Conservation (phyloP, 768 basidiomycete genomes). For the Lactifluus piperatus region DNA sequence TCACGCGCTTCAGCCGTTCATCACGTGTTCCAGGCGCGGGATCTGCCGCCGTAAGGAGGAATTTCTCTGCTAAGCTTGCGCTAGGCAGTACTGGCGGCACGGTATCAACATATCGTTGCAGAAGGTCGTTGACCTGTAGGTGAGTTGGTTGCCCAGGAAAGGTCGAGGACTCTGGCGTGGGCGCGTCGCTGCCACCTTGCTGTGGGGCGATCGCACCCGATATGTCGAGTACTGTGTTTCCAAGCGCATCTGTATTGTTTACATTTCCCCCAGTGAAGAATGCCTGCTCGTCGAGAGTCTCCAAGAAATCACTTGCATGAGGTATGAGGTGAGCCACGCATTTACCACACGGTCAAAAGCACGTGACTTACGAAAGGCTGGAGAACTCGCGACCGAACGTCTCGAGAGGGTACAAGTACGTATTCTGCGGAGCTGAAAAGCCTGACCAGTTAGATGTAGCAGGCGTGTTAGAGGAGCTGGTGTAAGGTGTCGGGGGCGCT, state of each 20-base stretch:
- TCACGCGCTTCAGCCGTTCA: constrained; percentile 84
- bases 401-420: constrained; percentile 65
- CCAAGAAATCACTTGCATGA: constrained; percentile 68
- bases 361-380: constrained; percentile 54
- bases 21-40: constrained; percentile 87
- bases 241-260: constrained; percentile 41
- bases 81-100: constrained; percentile 53
- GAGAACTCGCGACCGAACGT: constrained; percentile 77
- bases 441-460: constrained; percentile 42
- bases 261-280: constrained; percentile 56
- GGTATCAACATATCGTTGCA: constrained; percentile 31
- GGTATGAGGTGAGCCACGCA: neutral
- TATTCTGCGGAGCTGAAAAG: constrained; percentile 36
- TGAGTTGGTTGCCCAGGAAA: constrained; percentile 19
- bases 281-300: constrained; percentile 76
- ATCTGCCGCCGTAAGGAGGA: constrained; percentile 89
- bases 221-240: constrained; percentile 23
- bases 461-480: neutral
- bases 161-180: constrained; percentile 18
- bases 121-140: constrained; percentile 10
- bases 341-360: neutral
- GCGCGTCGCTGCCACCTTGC: neutral
- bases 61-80: constrained; percentile 77
- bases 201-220: constrained; percentile 4
- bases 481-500: constrained; percentile 13